Evolutionary conservation across 352 stramenopile genomes (phyloP), one percentile per base, ranked within the genome.

Genomic region (Aphanomyces cochlioides): DNA sequence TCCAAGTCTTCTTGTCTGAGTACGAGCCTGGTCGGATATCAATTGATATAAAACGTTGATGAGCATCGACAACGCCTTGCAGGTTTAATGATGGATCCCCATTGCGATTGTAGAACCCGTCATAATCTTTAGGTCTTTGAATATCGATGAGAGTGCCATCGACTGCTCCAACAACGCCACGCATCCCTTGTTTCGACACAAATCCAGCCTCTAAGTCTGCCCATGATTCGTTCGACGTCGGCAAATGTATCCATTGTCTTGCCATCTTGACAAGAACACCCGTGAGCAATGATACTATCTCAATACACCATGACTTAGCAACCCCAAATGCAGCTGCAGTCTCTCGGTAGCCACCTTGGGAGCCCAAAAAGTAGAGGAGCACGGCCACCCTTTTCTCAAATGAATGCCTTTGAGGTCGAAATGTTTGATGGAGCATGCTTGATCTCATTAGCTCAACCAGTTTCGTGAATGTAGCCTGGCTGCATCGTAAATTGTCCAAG

Each of bases 41-140:
- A 7, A 3, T 38, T 17, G 19, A 47, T 21, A 40, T 40, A 21
- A 69, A 69, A 12, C 47, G 48, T 13, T 13, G 50, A 21, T 17
- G 15, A 19, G 8, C 17, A 50, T 70, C 64, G 64, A 70, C 64
- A 17, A 64, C 64, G 34, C 47, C 64, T 56, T 70, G 64, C 7
- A 70, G 38, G 40, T 70, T 70, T n/a, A 70, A 17, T 4, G 64
- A 56, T 28, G 64, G 47, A 40, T 63, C 54, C 17, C 47, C 64
- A 17, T 70, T 36, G 12, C 64, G 64, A 53, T 56, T 63, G 40
- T 70, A 70, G n/a, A 56, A 70, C 8, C 64, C 64, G 7, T 70
- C 64, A 47, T 70, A 28, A 12, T 63, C 47, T 21, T 13, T 6
- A n/a, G 64, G 64, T 53, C 64, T 28, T 17, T 37, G 40, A 37